These are phyloP conservation scores for Dioscorea cayenensis DNA, from an alignment of 116 monocot species.

Conservation along the genomic window DNA sequence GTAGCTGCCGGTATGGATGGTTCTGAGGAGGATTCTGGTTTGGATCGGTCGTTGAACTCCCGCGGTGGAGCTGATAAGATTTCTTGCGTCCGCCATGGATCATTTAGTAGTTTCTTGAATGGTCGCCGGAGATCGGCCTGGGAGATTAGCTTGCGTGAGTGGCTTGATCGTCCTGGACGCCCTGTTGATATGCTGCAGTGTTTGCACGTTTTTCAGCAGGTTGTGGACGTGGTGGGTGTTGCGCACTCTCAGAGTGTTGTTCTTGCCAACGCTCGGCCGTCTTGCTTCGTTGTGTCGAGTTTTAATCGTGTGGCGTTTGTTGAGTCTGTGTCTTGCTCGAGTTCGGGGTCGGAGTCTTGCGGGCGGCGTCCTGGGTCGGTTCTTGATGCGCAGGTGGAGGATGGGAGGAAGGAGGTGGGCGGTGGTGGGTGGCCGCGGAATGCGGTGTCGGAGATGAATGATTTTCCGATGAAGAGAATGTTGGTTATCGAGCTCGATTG, in stretches of 20 bases:
- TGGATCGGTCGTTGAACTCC: conserved; percentile 12
- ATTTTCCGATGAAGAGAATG: conserved; percentile 60
- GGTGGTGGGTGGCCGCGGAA: not conserved
- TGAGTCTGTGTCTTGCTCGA: conserved; percentile 33
- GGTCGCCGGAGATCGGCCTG: not conserved
- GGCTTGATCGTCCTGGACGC: conserved; percentile 31
- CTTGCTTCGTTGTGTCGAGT: conserved; percentile 31
- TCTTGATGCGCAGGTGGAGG: not conserved
- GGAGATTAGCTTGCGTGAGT: conserved; percentile 29
- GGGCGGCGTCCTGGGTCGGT: not conserved
- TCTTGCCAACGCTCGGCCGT: conserved; percentile 31
- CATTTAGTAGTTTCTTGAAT: not conserved
- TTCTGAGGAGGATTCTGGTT: conserved; percentile 14
- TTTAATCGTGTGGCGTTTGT: conserved; percentile 28
- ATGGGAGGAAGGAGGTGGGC: conserved; percentile 1
- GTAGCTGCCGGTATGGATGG: conserved; percentile 11
- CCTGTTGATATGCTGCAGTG: conserved; percentile 22
- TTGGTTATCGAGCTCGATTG: conserved; percentile 63
- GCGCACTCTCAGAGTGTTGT: conserved; percentile 38
- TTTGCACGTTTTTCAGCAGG: conserved; percentile 38
- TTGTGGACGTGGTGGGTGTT: conserved; percentile 21
- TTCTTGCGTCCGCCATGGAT: not conserved
- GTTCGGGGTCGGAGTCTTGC: conserved; percentile 33
- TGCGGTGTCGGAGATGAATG: conserved; percentile 1
- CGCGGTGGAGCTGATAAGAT: not conserved